Conservation (phyloP, 768 basidiomycete species). For the Imleria badia region DNA sequence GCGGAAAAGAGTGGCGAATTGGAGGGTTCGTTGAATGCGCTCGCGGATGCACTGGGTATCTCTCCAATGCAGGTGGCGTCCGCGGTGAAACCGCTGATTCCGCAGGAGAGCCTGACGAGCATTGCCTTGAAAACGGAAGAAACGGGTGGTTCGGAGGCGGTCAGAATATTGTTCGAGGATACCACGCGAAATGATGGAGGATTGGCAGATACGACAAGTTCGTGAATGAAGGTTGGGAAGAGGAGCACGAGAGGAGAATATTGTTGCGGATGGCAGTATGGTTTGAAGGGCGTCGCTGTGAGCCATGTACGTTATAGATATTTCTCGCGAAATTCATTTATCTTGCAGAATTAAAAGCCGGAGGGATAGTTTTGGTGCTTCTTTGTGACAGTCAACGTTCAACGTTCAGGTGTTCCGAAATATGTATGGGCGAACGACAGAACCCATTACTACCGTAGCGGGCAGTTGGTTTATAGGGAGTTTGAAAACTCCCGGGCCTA, state of each 20-base stretch:
- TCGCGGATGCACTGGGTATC: slow-evolving; percentile 64
- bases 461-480: too few relatives aligned
- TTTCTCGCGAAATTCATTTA: not conserved
- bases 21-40: slow-evolving; percentile 55
- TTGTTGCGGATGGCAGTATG: not conserved
- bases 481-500: too few relatives aligned
- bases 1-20: slow-evolving; percentile 32
- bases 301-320: not conserved
- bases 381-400: too few relatives aligned
- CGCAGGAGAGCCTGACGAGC: slow-evolving; percentile 58
- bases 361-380: too few relatives aligned
- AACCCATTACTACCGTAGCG: too few relatives aligned
- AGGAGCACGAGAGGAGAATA: not conserved
- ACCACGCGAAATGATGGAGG: not conserved
- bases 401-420: too few relatives aligned
- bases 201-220: too few relatives aligned
- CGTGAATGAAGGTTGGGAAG: not conserved
- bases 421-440: too few relatives aligned
- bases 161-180: slow-evolving; percentile 34
- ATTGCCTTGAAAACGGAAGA: slow-evolving; percentile 43
- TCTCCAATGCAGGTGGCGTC: slow-evolving; percentile 57
- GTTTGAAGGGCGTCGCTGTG: not conserved
- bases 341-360: too few relatives aligned
- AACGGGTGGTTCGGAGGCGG: slow-evolving; percentile 44
- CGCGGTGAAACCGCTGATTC: slow-evolving; percentile 61